phyloP scores from a whole-genome alignment of 1,284 basidiomycete genomes.

The Ceratobasidium sp. region DNA sequence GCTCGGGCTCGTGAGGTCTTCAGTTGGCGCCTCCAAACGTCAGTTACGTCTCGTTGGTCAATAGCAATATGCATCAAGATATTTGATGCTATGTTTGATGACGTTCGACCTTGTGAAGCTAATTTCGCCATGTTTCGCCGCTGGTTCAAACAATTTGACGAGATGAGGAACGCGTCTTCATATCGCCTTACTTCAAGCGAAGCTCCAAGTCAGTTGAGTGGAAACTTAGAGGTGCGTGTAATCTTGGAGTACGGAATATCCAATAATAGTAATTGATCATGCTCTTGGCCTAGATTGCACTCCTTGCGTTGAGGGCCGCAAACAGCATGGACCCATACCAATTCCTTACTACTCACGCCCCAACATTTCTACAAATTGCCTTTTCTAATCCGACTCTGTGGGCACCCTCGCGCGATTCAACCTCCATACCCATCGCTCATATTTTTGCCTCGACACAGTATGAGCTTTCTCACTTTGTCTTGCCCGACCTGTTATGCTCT shows the following conservation, averaged over 20 bases:
- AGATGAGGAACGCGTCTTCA: neutral
- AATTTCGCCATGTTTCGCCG: conserved; percentile 2
- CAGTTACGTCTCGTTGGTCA: neutral
- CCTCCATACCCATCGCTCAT: neutral
- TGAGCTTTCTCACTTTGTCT: conserved; percentile 6
- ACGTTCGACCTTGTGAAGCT: neutral
- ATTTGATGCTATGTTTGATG: conserved; percentile 13
- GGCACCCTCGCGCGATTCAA: neutral
- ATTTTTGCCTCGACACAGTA: conserved; percentile 14
- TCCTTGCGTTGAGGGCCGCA: conserved; percentile 3
- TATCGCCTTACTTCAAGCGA: neutral
- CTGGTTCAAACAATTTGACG: conserved; percentile 3
- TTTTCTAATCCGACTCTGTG: neutral
- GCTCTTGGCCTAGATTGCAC: neutral
- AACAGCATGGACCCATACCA: neutral
- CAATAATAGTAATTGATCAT: neutral
- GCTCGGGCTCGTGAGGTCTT: neutral
- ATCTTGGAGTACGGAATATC: neutral
- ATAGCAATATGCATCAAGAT: neutral
- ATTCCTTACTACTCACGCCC: neutral
- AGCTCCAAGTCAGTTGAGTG: neutral
- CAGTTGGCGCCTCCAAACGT: neutral
- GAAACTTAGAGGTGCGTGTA: neutral
- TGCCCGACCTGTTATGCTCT: conserved; percentile 18
- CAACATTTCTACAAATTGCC: conserved; percentile 17